Percentiles rank a stretch among this genome's conserved stretches.
phyloP scores from a whole-genome alignment of 2,329 filamentous ascomycete species.

The Cercospora beticola region DNA sequence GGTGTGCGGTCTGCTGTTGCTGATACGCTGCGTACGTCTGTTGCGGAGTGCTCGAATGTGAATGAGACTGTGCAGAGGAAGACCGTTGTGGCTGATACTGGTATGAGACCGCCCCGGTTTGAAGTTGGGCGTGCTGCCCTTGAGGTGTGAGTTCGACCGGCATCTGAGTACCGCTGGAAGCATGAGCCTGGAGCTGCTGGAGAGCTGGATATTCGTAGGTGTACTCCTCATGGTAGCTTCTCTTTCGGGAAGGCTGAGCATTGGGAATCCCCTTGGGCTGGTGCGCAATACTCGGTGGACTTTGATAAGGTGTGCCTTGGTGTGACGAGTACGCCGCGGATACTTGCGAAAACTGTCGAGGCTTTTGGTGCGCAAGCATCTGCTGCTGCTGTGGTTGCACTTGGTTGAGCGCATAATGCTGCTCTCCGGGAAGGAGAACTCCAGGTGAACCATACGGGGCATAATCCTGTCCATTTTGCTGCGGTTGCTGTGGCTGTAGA shows the following conservation, averaged over 20 bases:
- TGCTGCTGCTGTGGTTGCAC: constrained; percentile 29
- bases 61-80: constrained; percentile 27
- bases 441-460: constrained; percentile 33
- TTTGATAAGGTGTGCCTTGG: constrained; percentile 35
- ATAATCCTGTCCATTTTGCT: constrained; percentile 24
- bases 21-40: constrained; percentile 38
- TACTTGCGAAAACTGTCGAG: constrained; percentile 28
- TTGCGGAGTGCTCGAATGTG: constrained; percentile 25
- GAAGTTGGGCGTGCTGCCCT: constrained; percentile 29
- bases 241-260: constrained; percentile 40
- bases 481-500: constrained; percentile 18
- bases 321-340: constrained; percentile 29
- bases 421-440: constrained; percentile 34
- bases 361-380: constrained; percentile 30
- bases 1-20: constrained; percentile 55
- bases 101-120: constrained; percentile 22
- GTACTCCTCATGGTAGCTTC: constrained; percentile 45
- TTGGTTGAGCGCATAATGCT: constrained; percentile 27
- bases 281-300: constrained; percentile 36
- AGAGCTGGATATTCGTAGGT: constrained; percentile 44
- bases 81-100: constrained; percentile 29
- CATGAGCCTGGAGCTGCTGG: constrained; percentile 40
- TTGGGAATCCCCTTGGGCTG: constrained; percentile 24
- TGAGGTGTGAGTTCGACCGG: constrained; percentile 43
- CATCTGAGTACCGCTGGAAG: constrained; percentile 36